Evolutionary conservation across 2,329 filamentous ascomycete species (phyloP).

Genomic region (Trichoderma asperellum): DNA sequence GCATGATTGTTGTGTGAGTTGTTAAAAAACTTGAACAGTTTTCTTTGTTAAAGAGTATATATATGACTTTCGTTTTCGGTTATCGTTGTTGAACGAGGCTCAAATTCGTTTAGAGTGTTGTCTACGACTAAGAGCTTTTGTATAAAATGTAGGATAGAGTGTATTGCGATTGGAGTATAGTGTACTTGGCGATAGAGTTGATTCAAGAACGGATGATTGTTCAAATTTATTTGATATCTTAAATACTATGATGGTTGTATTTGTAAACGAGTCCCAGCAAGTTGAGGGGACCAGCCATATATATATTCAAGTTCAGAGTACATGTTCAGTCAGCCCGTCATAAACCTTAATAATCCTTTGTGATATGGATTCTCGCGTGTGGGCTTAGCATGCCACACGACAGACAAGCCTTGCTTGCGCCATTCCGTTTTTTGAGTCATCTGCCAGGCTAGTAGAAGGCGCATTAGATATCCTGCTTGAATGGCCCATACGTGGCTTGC

Average conservation of each 20-base stretch:
- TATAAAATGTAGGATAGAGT: neutral
- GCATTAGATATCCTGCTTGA: neutral
- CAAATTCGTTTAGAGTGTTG: too few species aligned
- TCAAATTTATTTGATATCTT: neutral
- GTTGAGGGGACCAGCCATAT: neutral
- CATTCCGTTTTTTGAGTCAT: conserved; percentile 16
- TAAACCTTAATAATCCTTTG: neutral
- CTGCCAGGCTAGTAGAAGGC: neutral
- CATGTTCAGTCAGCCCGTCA: neutral
- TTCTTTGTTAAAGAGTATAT: neutral
- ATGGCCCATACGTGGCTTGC: neutral
- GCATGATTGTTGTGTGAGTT: conserved; percentile 10
- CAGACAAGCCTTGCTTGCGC: neutral
- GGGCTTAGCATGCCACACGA: neutral
- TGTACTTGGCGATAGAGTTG: neutral
- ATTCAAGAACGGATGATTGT: neutral
- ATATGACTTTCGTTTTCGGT: neutral
- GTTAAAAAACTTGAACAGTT: neutral
- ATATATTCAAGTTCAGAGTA: neutral
- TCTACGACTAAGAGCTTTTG: neutral
- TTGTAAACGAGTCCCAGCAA: neutral
- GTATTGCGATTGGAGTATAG: neutral
- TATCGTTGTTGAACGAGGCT: neutral
- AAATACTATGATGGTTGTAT: neutral
- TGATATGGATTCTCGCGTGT: neutral